Base-by-base conservation (phyloP, 331 rosid species). In the Prunus yedoensis region DNA sequence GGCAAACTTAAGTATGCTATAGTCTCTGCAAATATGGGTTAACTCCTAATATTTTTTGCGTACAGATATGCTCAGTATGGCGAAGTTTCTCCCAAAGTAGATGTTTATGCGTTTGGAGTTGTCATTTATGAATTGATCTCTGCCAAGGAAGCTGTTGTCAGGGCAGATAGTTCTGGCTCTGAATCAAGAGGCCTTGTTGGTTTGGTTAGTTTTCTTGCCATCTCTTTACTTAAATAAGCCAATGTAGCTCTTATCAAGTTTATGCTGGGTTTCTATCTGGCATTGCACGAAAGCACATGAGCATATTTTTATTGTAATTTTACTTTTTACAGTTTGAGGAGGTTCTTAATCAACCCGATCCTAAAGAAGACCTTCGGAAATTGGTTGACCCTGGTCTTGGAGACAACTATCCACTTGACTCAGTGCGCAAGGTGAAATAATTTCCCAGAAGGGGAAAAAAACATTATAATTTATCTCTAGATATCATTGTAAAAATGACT, bases 51-150 rank as follows among this genome's bases (percentile, higher is more conserved):
- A 46, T 52, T 11, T 25, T 51, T 28, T 83, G 72, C 49, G 13
- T 80, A 75, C 91, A 94, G 96, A 83, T 91, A 91, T 74, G 96
- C 89, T 68, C 97, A 90, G 50, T 90, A 74, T 3, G 96, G 98
- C 10, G 89, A 83, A 8, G 91, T 89, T 76, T 90, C 98, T 81
- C 88, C 96, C n/a, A 94, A 94, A 73, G 74, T 89, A 52, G 98
- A 91, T 65, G 98, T 91, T 14, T 91, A 84, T 69, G 98, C 98
- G 35, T 91, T 93, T 21, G 97, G 98, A 20, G 98, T 91, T 56
- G 97, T 93, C 67, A 87, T 91, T 70, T 93, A 83, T 59, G 98
- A 93, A 81, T 90, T 93, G 28, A 93, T 93, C 74, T 93, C 98
- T 79, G 96, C 89, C 35, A 90, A 91, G 88, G 88, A 83, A 82